Percentiles rank a stretch among this genome's conserved stretches.
These are phyloP conservation scores for Coniochaeta sp. DNA, from an alignment of 2,329 filamentous ascomycete genomes.

Conservation along the genomic window DNA sequence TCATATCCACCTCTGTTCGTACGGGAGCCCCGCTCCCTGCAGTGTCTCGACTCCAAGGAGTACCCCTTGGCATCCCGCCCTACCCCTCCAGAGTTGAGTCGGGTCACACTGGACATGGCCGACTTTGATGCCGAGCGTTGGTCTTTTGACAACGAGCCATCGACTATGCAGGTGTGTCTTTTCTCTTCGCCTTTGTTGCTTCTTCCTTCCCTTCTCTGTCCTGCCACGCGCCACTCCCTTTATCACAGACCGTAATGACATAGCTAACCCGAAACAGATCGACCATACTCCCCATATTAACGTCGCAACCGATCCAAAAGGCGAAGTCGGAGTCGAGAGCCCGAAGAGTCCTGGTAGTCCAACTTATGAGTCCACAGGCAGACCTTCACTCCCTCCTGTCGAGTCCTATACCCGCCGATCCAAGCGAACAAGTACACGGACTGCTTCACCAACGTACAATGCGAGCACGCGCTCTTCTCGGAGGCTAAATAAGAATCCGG, in stretches of 20 bases:
- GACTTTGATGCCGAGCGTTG: slow-evolving; percentile 45
- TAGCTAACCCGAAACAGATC: slow-evolving; percentile 8
- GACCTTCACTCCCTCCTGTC: slow-evolving; percentile 14
- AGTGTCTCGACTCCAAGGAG: slow-evolving; percentile 74
- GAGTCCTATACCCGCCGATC: slow-evolving; percentile 22
- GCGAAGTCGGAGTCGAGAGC: slow-evolving; percentile 22
- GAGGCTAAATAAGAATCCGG: slow-evolving; percentile 18
- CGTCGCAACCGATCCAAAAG: slow-evolving; percentile 13
- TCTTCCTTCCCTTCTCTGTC: not conserved
- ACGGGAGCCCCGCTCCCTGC: slow-evolving; percentile 61
- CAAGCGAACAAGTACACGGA: slow-evolving; percentile 22
- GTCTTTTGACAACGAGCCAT: slow-evolving; percentile 14
- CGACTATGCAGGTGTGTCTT: slow-evolving; percentile 9
- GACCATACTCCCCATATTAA: not conserved
- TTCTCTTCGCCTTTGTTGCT: not conserved
- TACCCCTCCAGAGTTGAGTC: slow-evolving; percentile 71
- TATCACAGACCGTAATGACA: not conserved
- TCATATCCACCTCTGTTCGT: slow-evolving; percentile 81
- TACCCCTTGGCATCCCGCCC: slow-evolving; percentile 82
- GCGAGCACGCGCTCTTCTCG: slow-evolving; percentile 23
- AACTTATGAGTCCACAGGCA: slow-evolving; percentile 10
- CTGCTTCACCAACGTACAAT: slow-evolving; percentile 24
- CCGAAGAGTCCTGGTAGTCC: slow-evolving; percentile 17
- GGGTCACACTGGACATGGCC: slow-evolving; percentile 65
- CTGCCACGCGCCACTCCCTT: not conserved